Conservation (phyloP, 2,329 filamentous ascomycete genomes). For the Boeremia exigua region DNA sequence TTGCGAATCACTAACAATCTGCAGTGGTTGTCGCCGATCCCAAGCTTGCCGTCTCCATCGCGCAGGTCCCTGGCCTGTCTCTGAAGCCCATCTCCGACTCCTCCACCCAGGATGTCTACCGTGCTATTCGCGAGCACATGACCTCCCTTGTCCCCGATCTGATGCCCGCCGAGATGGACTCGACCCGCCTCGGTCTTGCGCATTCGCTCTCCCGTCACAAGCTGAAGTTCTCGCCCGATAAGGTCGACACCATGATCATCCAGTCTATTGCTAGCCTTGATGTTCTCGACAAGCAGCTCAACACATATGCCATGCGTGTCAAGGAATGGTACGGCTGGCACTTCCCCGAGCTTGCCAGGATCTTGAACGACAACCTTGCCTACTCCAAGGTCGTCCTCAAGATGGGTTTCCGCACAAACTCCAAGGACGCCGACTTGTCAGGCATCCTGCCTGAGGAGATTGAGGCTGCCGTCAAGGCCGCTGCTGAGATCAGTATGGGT, state of each 20-base stretch:
- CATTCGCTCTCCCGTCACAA: constrained; percentile 94
- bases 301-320: constrained; percentile 97
- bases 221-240: constrained; percentile 97
- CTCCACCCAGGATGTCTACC: constrained; percentile 85
- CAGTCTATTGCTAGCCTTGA: constrained; percentile 90
- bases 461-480: constrained; percentile 87
- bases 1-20: constrained; percentile 18
- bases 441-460: constrained; percentile 90
- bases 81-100: constrained; percentile 85
- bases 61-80: constrained; percentile 86
- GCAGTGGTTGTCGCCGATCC: constrained; percentile 85
- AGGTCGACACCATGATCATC: constrained; percentile 99
- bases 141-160: constrained; percentile 90
- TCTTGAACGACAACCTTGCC: constrained; percentile 77
- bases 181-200: constrained; percentile 94
- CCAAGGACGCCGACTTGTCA: constrained; percentile 75
- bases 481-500: constrained; percentile 97
- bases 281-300: constrained; percentile 97
- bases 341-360: constrained; percentile 97
- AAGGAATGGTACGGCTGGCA: constrained; percentile 99
- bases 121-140: constrained; percentile 90
- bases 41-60: constrained; percentile 88
- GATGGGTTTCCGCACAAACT: constrained; percentile 87
- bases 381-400: constrained; percentile 87
- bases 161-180: constrained; percentile 82